Evolutionary conservation across 2,329 filamentous ascomycete genomes (phyloP), one percentile per base, ranked within the genome.

Genomic region (Didymella glomerata): DNA sequence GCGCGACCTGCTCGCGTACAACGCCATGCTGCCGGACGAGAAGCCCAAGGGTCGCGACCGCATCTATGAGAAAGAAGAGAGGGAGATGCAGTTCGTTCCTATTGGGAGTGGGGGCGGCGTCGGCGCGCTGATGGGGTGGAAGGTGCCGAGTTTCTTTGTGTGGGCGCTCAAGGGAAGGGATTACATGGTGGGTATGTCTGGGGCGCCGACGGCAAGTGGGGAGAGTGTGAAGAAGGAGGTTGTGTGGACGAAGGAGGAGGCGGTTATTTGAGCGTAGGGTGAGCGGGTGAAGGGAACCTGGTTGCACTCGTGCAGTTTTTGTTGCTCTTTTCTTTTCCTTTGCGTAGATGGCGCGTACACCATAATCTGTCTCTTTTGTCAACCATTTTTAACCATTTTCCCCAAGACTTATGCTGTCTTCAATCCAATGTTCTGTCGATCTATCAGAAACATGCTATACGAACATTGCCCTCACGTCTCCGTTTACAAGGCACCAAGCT

Each of bases 401-500:
- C n/a, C n/a, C 10, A 6, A 10, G 2, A 38, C 8, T 20, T 38
- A 10, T 14, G 18, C 18, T n/a, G 18, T 5, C 7, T 20, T 42
- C 16, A 48, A 18, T 6, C 9, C 16, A 7, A n/a, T 16, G 3
- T 18, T n/a, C 18, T 32, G 47, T 48, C n/a, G 30, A 16, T 50
- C 47, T 50, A 56, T 32, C n/a, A 38, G 16, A 49, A 40, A 36
- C 45, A 53, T 41, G 30, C 46, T 45, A 45, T 49, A 58, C 38
- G 53, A 40, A 40, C 36, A 40, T 20, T 20, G 18, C 18, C 8
- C 36, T 38, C 36, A 8, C 10, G 36, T 20, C 9, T 18, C 18
- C 7, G 7, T 57, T 67, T 86, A 97, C 80, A 97, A 81, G 64
- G 93, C 95, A 68, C 95, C 95, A 66, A 99, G 82, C 83, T 99